These are phyloP conservation scores for Sinapis alba DNA, from an alignment of 441 rosid genomes.

Conservation along the genomic window DNA sequence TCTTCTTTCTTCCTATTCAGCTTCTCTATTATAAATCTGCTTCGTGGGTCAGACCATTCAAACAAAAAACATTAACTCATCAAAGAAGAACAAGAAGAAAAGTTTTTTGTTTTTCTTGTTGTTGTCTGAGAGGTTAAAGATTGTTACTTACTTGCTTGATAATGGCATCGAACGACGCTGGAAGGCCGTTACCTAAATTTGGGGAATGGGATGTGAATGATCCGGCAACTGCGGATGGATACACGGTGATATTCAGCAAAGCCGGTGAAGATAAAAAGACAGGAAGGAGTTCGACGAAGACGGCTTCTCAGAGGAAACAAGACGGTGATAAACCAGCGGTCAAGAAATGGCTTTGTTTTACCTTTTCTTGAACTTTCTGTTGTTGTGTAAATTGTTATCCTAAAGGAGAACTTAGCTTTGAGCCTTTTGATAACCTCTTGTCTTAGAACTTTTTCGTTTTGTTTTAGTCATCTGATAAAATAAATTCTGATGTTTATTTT, in stretches of 20 bases:
- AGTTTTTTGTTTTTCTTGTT: background rate
- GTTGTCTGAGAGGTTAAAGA: background rate
- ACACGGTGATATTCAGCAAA: conserved; percentile 53
- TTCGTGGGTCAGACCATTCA: background rate
- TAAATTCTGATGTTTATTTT: background rate
- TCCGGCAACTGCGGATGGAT: conserved; percentile 54
- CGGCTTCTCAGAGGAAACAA: conserved; percentile 31
- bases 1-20: conserved; percentile 4
- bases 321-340: conserved; percentile 32
- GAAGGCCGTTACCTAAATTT: conserved; percentile 51
- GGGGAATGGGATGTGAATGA: conserved; percentile 68
- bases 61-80: conserved; percentile 14
- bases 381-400: background rate
- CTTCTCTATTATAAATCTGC: conserved; percentile 30
- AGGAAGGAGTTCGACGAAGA: conserved; percentile 31
- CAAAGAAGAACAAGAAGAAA: background rate
- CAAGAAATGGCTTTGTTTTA: conserved; percentile 47
- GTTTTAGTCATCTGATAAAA: background rate
- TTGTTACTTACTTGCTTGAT: conserved; percentile 17
- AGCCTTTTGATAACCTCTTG: conserved; percentile 12
- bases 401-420: conserved; percentile 15
- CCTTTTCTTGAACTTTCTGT: conserved; percentile 12
- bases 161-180: conserved; percentile 39
- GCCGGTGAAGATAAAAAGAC: conserved; percentile 56
- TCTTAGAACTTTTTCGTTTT: conserved; percentile 5